Conservation (phyloP, 2,329 filamentous ascomycete species). For the Hypomyces rosellus region DNA sequence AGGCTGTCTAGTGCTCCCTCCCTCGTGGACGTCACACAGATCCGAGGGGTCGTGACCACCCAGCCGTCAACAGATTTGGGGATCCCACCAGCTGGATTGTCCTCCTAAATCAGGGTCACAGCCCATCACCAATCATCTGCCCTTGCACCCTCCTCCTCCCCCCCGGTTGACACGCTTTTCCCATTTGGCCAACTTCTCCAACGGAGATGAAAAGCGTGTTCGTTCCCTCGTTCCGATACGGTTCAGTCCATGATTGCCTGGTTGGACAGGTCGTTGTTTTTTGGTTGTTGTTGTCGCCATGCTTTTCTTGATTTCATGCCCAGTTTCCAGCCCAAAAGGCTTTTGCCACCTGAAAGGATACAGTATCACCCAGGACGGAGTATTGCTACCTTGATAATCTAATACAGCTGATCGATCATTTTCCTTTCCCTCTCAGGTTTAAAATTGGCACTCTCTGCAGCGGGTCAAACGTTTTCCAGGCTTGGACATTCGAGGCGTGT, state of each 20-base stretch:
- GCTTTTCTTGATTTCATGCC: background rate
- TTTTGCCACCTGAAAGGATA: background rate
- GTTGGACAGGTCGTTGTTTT: background rate
- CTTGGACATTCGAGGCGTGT: no score
- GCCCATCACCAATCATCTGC: background rate
- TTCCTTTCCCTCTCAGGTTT: no score
- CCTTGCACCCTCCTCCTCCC: no score
- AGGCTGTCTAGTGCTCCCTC: no score
- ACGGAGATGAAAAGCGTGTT: conserved; percentile 7
- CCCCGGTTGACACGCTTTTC: background rate
- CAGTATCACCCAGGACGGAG: no score
- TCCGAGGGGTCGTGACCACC: no score
- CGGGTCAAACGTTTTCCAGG: no score
- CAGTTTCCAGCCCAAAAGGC: background rate
- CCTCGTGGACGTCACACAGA: no score
- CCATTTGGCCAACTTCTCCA: conserved; percentile 4
- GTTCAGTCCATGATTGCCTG: no score
- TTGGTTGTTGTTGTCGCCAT: background rate
- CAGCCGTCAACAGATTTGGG: background rate
- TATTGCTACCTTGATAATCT: no score
- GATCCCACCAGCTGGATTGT: background rate
- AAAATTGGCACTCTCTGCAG: no score
- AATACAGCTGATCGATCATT: no score
- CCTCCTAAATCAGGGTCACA: conserved; percentile 1
- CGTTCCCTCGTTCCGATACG: background rate